Conservation (phyloP, 306 rosid genomes). For the Inga leiocalycina region DNA sequence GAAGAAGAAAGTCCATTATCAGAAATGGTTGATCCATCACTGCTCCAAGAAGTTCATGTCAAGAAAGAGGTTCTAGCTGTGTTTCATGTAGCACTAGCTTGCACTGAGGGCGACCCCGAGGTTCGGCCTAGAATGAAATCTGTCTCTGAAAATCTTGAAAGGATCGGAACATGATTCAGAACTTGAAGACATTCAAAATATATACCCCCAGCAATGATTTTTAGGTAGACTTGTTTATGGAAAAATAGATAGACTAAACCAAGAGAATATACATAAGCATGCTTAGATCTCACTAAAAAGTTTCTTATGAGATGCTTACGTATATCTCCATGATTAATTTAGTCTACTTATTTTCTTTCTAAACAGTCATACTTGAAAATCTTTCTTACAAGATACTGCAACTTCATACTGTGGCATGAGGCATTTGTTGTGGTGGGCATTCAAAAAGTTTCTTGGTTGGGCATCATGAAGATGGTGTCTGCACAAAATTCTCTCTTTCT, state of each 20-base stretch:
- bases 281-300: not conserved
- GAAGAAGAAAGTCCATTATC: constrained; percentile 89
- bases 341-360: not conserved
- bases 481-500: constrained; percentile 27
- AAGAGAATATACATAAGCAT: not conserved
- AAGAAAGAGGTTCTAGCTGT: constrained; percentile 89
- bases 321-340: not conserved
- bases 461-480: constrained; percentile 34
- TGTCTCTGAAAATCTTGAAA: constrained; percentile 85
- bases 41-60: constrained; percentile 89
- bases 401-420: constrained; percentile 11
- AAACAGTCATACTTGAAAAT: not conserved
- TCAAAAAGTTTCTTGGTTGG: too few species aligned
- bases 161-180: constrained; percentile 49
- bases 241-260: not conserved
- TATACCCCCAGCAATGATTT: not conserved
- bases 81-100: constrained; percentile 85
- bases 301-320: not conserved
- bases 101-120: constrained; percentile 90
- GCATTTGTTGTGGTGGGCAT: constrained; percentile 15
- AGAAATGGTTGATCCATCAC: constrained; percentile 82
- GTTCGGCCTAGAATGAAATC: constrained; percentile 88
- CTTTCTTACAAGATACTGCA: constrained; percentile 2
- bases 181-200: constrained; percentile 30
- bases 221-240: not conserved